phyloP scores from a whole-genome alignment of 2,329 filamentous ascomycete genomes.

The Fusarium poae region DNA sequence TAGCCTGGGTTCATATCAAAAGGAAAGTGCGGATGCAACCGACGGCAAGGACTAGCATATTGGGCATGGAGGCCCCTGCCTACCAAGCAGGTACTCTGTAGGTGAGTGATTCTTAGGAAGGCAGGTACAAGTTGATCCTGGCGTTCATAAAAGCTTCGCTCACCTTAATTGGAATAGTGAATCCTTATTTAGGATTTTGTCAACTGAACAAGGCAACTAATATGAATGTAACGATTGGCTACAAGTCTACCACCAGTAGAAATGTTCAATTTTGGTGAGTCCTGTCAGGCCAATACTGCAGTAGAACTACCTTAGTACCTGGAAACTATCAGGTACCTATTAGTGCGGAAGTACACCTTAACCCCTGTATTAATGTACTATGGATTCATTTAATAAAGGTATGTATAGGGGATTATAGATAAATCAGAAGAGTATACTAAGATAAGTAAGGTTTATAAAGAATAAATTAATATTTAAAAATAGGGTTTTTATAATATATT shows the following conservation, averaged over 20 bases:
- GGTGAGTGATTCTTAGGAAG: not conserved
- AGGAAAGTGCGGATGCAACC: slow-evolving; percentile 1
- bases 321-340: too few relatives aligned
- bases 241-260: slow-evolving; percentile 2
- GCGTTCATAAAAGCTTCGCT: not conserved
- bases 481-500: too few relatives aligned
- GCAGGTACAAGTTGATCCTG: not conserved
- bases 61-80: not conserved
- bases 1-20: not conserved
- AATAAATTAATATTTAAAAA: too few relatives aligned
- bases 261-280: not conserved
- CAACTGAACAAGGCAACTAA: slow-evolving; percentile 2
- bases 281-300: not conserved
- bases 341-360: slow-evolving; percentile 29
- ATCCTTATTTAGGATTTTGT: not conserved
- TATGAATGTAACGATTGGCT: slow-evolving; percentile 9
- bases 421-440: too few relatives aligned
- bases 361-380: too few relatives aligned
- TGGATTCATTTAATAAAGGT: too few relatives aligned
- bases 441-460: too few relatives aligned
- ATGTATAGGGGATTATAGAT: too few relatives aligned
- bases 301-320: not conserved
- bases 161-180: not conserved
- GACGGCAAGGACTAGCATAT: slow-evolving; percentile 1
- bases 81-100: not conserved